A percentile compares a stretch with the other conserved stretches of the same genome.
Conservation (phyloP, 306 rosid species). For the Coriaria nepalensis region DNA sequence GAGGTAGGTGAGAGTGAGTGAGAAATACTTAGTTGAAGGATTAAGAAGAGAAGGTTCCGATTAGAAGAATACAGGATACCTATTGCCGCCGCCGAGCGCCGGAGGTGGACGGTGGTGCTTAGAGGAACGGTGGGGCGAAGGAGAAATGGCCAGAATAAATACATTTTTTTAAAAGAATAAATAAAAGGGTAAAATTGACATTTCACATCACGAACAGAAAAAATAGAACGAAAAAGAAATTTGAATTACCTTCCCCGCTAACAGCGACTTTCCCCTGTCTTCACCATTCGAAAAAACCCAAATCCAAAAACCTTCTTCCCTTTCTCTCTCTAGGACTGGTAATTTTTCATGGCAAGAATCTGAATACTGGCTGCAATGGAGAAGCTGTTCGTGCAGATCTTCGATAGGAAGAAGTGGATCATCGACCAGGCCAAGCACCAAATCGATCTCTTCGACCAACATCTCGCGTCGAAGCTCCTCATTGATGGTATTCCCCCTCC, state of each 20-base stretch:
- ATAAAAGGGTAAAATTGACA: too few relatives aligned
- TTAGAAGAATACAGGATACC: too few relatives aligned
- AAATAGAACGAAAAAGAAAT: not conserved
- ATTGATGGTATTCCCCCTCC: slow-evolving; percentile 74
- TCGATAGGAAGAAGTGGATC: slow-evolving; percentile 52
- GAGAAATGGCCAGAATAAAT: too few relatives aligned
- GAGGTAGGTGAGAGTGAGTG: too few relatives aligned
- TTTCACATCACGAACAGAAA: too few relatives aligned
- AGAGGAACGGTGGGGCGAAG: too few relatives aligned
- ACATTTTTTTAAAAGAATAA: too few relatives aligned
- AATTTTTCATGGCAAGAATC: slow-evolving; percentile 9
- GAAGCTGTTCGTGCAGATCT: slow-evolving; percentile 63
- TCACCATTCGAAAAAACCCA: not conserved
- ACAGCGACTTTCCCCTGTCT: not conserved
- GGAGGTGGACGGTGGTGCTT: too few relatives aligned
- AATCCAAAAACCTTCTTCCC: not conserved
- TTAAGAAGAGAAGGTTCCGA: too few relatives aligned
- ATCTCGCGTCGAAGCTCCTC: slow-evolving; percentile 59
- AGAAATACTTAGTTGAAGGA: too few relatives aligned
- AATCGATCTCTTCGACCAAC: slow-evolving; percentile 50
- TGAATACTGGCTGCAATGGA: slow-evolving; percentile 43
- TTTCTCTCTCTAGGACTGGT: slow-evolving; percentile 6
- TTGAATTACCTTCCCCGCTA: slow-evolving; percentile 7
- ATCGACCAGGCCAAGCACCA: slow-evolving; percentile 64
- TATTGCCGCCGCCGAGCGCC: too few relatives aligned